Conservation (phyloP, 2,329 filamentous ascomycete genomes). For the Fusarium sp. region DNA sequence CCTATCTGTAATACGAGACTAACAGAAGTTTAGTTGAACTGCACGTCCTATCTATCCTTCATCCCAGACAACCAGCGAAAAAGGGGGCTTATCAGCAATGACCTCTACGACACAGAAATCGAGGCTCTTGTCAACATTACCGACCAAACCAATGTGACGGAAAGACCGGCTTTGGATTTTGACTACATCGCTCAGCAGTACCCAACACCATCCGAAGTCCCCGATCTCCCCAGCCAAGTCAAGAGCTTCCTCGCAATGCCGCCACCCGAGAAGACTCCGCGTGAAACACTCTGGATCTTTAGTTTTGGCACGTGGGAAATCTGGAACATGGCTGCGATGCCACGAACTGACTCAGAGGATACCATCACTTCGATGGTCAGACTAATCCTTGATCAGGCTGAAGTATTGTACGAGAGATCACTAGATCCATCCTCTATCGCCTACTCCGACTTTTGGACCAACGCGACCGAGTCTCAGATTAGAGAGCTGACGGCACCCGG, state of each 20-base stretch:
- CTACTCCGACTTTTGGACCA: conserved; percentile 60
- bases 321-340: conserved; percentile 65
- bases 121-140: conserved; percentile 55
- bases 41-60: conserved; percentile 61
- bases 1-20: neutral
- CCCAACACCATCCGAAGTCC: conserved; percentile 54
- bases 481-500: conserved; percentile 45
- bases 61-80: conserved; percentile 61
- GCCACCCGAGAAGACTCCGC: conserved; percentile 51
- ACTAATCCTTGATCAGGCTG: conserved; percentile 61
- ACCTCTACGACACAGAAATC: conserved; percentile 61
- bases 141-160: conserved; percentile 49
- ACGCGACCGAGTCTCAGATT: conserved; percentile 47
- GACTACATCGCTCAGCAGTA: conserved; percentile 59
- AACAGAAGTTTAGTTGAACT: conserved; percentile 57
- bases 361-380: conserved; percentile 55
- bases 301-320: conserved; percentile 68
- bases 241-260: conserved; percentile 60
- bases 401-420: conserved; percentile 61
- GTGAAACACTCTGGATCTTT: conserved; percentile 67
- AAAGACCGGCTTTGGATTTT: conserved; percentile 59
- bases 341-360: conserved; percentile 55
- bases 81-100: conserved; percentile 66
- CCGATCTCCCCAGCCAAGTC: conserved; percentile 62
- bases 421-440: conserved; percentile 59